phyloP scores from a whole-genome alignment of 1,284 basidiomycete species.

The Cerrena zonata region DNA sequence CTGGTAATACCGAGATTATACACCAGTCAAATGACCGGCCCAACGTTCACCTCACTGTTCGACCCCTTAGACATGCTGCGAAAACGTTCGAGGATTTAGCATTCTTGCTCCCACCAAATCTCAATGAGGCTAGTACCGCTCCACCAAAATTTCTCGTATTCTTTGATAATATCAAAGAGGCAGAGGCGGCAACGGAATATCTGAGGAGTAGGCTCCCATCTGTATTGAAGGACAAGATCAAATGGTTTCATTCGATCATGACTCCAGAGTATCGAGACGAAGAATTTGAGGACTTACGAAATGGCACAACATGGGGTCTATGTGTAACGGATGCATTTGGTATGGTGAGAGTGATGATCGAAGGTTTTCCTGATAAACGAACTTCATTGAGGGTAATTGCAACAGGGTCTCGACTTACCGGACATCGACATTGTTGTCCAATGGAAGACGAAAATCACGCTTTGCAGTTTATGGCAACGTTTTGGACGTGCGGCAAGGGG shows the following conservation, averaged over 20 bases:
- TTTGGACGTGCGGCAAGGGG: neutral
- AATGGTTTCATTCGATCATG: neutral
- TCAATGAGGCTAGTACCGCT: neutral
- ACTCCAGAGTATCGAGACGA: neutral
- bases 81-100: slow-evolving; percentile 22
- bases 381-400: slow-evolving; percentile 2
- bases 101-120: slow-evolving; percentile 21
- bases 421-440: neutral
- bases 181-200: neutral
- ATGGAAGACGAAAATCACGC: neutral
- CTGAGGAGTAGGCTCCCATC: neutral
- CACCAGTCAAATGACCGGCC: slow-evolving; percentile 24
- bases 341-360: neutral
- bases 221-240: neutral
- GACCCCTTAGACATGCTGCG: slow-evolving; percentile 17
- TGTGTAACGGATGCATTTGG: neutral
- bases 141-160: neutral
- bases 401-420: neutral
- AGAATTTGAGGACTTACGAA: neutral
- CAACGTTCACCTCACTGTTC: slow-evolving; percentile 26
- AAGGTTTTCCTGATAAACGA: slow-evolving; percentile 23
- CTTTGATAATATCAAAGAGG: neutral
- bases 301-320: neutral
- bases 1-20: slow-evolving; percentile 6
- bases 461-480: neutral